These are phyloP conservation scores for Aspergillus conjunctus DNA, from an alignment of 495 filamentous ascomycete genomes.

Conservation along the genomic window DNA sequence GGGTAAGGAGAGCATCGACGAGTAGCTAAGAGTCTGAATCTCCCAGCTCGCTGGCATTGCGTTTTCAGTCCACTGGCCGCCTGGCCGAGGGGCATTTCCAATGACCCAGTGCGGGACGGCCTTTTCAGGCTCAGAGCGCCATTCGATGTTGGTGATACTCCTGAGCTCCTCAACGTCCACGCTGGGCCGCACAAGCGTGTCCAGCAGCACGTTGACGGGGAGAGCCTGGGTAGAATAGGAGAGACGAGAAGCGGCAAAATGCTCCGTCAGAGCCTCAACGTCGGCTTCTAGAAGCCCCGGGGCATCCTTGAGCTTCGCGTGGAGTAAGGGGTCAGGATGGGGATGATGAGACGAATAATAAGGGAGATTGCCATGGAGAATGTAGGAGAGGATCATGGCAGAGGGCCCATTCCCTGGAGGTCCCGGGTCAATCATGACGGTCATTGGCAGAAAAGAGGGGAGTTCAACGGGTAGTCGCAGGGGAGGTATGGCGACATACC, in stretches of 20 bases:
- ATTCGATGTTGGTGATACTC: slow-evolving; percentile 55
- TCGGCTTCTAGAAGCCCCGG: slow-evolving; percentile 51
- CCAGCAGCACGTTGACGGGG: slow-evolving; percentile 64
- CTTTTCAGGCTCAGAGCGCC: slow-evolving; percentile 54
- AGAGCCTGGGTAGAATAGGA: slow-evolving; percentile 68
- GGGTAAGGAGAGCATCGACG: slow-evolving; percentile 65
- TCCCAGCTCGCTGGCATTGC: slow-evolving; percentile 57
- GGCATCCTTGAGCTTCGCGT: slow-evolving; percentile 52
- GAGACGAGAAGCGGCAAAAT: slow-evolving; percentile 62
- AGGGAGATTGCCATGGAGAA: slow-evolving; percentile 67
- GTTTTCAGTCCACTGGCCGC: slow-evolving; percentile 68
- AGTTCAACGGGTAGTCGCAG: slow-evolving; percentile 5
- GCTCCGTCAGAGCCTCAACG: slow-evolving; percentile 54
- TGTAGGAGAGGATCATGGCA: slow-evolving; percentile 67
- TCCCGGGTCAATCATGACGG: slow-evolving; percentile 17
- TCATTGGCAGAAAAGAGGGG: slow-evolving; percentile 17
- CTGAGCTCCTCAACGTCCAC: slow-evolving; percentile 59
- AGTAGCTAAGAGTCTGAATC: slow-evolving; percentile 64
- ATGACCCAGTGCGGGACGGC: slow-evolving; percentile 61
- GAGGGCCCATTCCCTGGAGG: slow-evolving; percentile 63
- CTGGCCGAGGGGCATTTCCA: slow-evolving; percentile 54
- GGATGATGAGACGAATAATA: slow-evolving; percentile 55
- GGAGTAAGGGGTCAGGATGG: slow-evolving; percentile 63
- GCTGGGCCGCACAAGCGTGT: slow-evolving; percentile 66
- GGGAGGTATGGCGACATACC: slow-evolving; percentile 40